These are phyloP conservation scores for Fonsecaea nubica DNA, from an alignment of 2,329 filamentous ascomycete genomes.

Conservation along the genomic window DNA sequence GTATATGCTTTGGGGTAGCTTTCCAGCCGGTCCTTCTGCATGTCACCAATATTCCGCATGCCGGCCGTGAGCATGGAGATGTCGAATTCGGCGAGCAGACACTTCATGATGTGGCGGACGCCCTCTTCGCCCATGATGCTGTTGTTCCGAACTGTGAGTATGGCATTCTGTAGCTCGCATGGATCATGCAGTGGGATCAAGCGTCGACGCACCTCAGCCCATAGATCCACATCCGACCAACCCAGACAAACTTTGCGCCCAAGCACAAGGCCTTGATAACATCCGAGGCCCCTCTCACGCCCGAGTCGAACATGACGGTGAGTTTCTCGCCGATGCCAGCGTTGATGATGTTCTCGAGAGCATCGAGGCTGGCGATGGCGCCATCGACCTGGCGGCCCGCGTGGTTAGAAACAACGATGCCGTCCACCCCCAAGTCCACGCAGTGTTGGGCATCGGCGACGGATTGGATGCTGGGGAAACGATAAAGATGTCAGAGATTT, in stretches of 20 bases:
- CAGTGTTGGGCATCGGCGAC: constrained; percentile 67
- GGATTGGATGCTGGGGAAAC: constrained; percentile 60
- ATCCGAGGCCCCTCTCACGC: constrained; percentile 63
- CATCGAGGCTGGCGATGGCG: constrained; percentile 65
- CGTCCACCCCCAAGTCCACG: constrained; percentile 67
- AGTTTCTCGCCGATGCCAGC: constrained; percentile 57
- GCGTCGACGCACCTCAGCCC: constrained; percentile 48
- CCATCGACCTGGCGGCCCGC: constrained; percentile 71
- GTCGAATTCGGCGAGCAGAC: constrained; percentile 67
- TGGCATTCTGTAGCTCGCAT: not conserved
- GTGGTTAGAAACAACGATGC: constrained; percentile 74
- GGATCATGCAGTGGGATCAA: not conserved
- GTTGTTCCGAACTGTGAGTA: constrained; percentile 1
- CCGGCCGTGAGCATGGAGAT: constrained; percentile 67
- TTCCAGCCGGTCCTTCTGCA: constrained; percentile 51
- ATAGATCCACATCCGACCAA: constrained; percentile 68
- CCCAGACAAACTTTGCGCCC: constrained; percentile 67
- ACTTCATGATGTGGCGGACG: constrained; percentile 67
- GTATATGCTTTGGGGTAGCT: constrained; percentile 52
- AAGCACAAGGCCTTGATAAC: constrained; percentile 67
- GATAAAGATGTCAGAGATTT: not conserved
- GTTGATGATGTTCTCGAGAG: constrained; percentile 63
- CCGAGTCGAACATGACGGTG: constrained; percentile 67
- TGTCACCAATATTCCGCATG: constrained; percentile 60
- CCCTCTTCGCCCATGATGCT: constrained; percentile 66